phyloP scores from a whole-genome alignment of 1,284 basidiomycete genomes.

The Macrocybe sp. region DNA sequence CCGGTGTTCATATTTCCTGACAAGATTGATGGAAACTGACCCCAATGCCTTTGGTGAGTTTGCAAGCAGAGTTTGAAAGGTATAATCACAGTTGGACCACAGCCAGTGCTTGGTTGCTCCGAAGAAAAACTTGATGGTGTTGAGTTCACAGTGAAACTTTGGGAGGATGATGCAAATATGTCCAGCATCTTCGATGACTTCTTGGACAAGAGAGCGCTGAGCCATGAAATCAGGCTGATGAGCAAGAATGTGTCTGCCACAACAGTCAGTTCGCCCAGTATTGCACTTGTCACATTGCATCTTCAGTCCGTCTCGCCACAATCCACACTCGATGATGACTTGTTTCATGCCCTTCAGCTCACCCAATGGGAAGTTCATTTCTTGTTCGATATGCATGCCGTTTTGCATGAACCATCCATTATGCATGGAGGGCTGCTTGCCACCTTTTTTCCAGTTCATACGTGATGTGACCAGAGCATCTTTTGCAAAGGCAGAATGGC shows the following conservation, averaged over 20 bases:
- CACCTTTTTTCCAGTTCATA: background rate
- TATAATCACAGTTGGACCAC: background rate
- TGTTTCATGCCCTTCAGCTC: background rate
- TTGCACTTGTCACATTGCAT: background rate
- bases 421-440: background rate
- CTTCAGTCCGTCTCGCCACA: background rate
- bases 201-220: background rate
- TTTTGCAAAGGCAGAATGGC: background rate
- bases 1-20: background rate
- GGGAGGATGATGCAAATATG: background rate
- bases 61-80: background rate
- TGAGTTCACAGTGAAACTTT: background rate
- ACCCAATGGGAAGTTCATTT: background rate
- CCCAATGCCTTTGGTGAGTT: background rate
- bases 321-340: background rate
- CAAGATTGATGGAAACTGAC: background rate
- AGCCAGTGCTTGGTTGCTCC: background rate
- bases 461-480: background rate
- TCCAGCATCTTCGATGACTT: background rate
- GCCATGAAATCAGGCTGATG: background rate
- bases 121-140: background rate
- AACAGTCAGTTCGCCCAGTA: no score
- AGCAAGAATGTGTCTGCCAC: no score
- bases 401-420: background rate
- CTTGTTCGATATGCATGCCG: background rate